Evolutionary conservation across 2,329 filamentous ascomycete genomes (phyloP).

Genomic region (Fusarium sp.): DNA sequence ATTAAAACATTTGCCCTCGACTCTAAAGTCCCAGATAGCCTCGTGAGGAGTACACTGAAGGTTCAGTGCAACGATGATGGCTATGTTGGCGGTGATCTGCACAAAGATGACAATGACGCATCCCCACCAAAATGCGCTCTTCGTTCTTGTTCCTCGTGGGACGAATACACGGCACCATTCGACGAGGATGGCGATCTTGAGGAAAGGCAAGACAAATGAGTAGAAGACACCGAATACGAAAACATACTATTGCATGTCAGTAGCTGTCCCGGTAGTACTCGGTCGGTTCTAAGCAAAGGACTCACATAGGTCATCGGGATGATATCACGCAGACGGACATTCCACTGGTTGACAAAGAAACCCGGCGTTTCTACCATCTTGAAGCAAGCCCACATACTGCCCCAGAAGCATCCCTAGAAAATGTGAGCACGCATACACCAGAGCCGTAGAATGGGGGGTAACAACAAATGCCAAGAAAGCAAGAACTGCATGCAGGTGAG

Average conservation of each 20-base stretch:
- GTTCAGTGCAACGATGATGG: conserved; percentile 4
- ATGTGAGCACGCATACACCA: neutral
- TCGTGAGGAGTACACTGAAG: conserved; percentile 13
- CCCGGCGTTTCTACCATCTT: conserved; percentile 43
- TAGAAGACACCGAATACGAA: conserved; percentile 50
- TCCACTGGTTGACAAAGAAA: conserved; percentile 51
- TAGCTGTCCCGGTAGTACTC: conserved; percentile 10
- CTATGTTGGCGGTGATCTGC: conserved; percentile 38
- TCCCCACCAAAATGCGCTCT: conserved; percentile 49
- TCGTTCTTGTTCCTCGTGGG: conserved; percentile 25
- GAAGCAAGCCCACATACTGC: conserved; percentile 35
- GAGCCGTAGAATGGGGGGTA: neutral
- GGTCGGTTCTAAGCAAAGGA: neutral
- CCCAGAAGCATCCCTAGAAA: conserved; percentile 25
- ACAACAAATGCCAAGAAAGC: neutral
- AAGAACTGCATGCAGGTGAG: neutral
- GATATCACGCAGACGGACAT: conserved; percentile 44
- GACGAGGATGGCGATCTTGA: conserved; percentile 55
- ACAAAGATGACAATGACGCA: conserved; percentile 44
- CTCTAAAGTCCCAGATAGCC: conserved; percentile 5
- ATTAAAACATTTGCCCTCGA: conserved; percentile 1
- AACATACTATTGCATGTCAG: conserved; percentile 40
- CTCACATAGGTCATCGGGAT: conserved; percentile 22
- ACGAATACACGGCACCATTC: conserved; percentile 56
- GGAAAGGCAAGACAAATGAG: conserved; percentile 48